Percentiles rank a stretch among this genome's conserved stretches.
Evolutionary conservation across 2,329 filamentous ascomycete genomes (phyloP).

Genomic region (Trichoderma citrinoviride): DNA sequence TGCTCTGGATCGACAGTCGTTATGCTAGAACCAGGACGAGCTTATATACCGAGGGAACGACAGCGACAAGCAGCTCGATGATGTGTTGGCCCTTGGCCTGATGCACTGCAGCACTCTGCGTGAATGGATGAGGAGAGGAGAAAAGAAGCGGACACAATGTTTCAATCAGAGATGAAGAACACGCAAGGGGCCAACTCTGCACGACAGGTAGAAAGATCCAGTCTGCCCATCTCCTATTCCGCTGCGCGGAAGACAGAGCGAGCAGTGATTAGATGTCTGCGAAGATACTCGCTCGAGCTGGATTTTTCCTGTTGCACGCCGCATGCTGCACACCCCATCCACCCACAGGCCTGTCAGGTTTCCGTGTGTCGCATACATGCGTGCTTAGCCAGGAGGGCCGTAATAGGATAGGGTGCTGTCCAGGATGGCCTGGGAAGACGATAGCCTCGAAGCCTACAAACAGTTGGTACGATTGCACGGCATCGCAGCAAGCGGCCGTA

Average conservation of each 20-base stretch:
- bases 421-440: slow-evolving; percentile 26
- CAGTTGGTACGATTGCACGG: not conserved
- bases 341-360: slow-evolving; percentile 3
- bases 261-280: slow-evolving; percentile 16
- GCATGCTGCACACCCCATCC: slow-evolving; percentile 8
- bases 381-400: slow-evolving; percentile 10
- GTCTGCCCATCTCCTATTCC: slow-evolving; percentile 1
- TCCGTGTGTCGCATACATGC: slow-evolving; percentile 11
- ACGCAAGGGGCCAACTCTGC: not conserved
- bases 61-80: not conserved
- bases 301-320: slow-evolving; percentile 17
- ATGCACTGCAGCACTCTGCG: not conserved
- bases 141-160: not conserved
- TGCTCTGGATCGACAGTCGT: not conserved
- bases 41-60: not conserved
- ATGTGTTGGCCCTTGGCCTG: not conserved
- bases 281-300: slow-evolving; percentile 6
- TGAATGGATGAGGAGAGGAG: not conserved
- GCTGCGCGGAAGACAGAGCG: slow-evolving; percentile 14
- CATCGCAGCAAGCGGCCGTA: slow-evolving; percentile 6
- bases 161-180: slow-evolving; percentile 1
- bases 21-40: not conserved
- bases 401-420: slow-evolving; percentile 13
- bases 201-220: slow-evolving; percentile 8
- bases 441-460: slow-evolving; percentile 20